Evolutionary conservation across 345 rosid genomes (phyloP).

Genomic region (Raphanus sativus): DNA sequence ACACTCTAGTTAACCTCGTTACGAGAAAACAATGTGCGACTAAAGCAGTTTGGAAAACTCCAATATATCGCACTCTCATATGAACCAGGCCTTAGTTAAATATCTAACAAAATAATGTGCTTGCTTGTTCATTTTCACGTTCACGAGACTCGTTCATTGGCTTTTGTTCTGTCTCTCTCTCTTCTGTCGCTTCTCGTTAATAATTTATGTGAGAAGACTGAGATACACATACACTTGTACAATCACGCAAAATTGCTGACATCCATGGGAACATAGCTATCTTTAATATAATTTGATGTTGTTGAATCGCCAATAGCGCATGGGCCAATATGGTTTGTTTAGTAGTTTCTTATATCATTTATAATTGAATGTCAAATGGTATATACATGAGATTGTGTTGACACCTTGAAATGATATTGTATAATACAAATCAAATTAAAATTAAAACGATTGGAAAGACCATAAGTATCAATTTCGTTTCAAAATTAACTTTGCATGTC

Average conservation of each 20-base stretch:
- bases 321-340: conserved; percentile 14
- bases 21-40: not conserved
- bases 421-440: not conserved
- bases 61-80: not conserved
- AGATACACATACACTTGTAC: conserved; percentile 19
- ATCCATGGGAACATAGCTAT: conserved; percentile 5
- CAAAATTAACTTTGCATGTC: not conserved
- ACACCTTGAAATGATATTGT: not conserved
- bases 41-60: not conserved
- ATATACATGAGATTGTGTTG: not conserved
- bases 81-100: not conserved
- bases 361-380: not conserved
- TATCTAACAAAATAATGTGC: not conserved
- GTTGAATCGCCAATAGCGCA: not conserved
- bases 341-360: not conserved
- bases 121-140: not conserved
- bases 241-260: conserved; percentile 16
- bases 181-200: not conserved
- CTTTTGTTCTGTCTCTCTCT: not conserved
- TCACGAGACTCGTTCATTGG: not conserved
- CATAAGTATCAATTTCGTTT: not conserved
- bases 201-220: conserved; percentile 8
- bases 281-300: not conserved
- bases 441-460: not conserved
- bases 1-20: not conserved